Percentiles rank a stretch among this genome's conserved stretches.
Evolutionary conservation across 805 yeast genomes (phyloP).

Genomic region (Saccharomyces jurei): DNA sequence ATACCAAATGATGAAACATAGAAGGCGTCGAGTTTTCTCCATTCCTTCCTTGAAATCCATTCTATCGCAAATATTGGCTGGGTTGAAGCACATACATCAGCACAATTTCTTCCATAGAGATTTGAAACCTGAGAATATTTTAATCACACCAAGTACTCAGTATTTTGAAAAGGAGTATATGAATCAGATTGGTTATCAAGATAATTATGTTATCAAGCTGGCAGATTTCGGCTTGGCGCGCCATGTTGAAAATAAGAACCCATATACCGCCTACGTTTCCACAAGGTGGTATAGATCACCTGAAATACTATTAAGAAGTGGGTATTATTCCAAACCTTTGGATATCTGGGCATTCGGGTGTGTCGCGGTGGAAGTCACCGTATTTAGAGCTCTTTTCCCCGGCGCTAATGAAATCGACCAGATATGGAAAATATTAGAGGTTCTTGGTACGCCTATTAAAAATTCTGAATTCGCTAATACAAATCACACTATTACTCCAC

Average conservation of each 20-base stretch:
- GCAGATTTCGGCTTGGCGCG: constrained; percentile 80
- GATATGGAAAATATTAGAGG: constrained; percentile 53
- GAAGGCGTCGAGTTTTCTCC: constrained; percentile 48
- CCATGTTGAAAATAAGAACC: constrained; percentile 41
- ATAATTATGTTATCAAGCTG: constrained; percentile 54
- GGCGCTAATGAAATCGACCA: constrained; percentile 78
- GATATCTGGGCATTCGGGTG: constrained; percentile 86
- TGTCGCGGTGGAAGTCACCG: constrained; percentile 66
- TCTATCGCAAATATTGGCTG: constrained; percentile 62
- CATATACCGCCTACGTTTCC: constrained; percentile 69
- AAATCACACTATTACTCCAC: constrained; percentile 26
- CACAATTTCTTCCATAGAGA: constrained; percentile 67
- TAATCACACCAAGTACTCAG: constrained; percentile 51
- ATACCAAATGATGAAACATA: constrained; percentile 62
- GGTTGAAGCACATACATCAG: constrained; percentile 74
- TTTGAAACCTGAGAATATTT: constrained; percentile 86
- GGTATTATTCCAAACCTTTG: constrained; percentile 55
- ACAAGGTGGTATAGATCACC: constrained; percentile 87
- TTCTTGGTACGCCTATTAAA: constrained; percentile 65
- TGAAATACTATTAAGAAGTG: constrained; percentile 61
- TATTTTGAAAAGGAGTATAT: constrained; percentile 39
- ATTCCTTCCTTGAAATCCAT: constrained; percentile 55
- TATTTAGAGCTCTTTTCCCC: constrained; percentile 73
- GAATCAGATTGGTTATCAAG: constrained; percentile 18
- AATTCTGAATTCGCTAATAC: constrained; percentile 11